Conservation (phyloP, 2,329 filamentous ascomycete genomes). For the Pseudohalonectria lignicola region DNA sequence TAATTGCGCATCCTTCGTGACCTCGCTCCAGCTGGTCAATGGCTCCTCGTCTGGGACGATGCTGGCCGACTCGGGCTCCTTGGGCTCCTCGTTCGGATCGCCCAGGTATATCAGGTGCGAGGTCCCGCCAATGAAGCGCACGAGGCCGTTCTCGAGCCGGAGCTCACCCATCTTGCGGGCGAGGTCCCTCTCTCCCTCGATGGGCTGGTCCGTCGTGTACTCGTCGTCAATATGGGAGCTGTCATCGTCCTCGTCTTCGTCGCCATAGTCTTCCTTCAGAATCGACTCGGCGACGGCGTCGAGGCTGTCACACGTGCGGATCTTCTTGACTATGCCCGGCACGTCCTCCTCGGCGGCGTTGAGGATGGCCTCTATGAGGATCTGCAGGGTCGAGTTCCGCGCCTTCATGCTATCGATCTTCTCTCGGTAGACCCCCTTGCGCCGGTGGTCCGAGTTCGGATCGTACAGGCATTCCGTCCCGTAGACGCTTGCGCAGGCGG, state of each 20-base stretch:
- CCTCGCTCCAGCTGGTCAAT: conserved; percentile 75
- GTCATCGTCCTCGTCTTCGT: conserved; percentile 24
- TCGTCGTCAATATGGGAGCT: conserved; percentile 16
- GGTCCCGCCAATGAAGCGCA: conserved; percentile 87
- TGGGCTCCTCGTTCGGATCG: conserved; percentile 25
- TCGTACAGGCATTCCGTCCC: conserved; percentile 87
- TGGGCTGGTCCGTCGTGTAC: conserved; percentile 25
- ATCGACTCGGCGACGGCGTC: conserved; percentile 45
- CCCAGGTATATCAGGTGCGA: conserved; percentile 83
- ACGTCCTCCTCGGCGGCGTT: conserved; percentile 87
- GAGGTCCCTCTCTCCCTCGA: conserved; percentile 63
- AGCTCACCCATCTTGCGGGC: conserved; percentile 91
- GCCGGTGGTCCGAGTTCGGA: conserved; percentile 87
- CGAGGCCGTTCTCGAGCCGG: conserved; percentile 73
- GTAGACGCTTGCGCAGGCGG: conserved; percentile 93
- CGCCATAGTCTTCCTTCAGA: conserved; percentile 30
- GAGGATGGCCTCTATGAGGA: conserved; percentile 84
- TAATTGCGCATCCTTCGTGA: conserved; percentile 68
- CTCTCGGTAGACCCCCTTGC: conserved; percentile 94
- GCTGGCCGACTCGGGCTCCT: conserved; percentile 19
- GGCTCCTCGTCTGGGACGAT: conserved; percentile 47
- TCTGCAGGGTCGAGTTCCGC: conserved; percentile 76
- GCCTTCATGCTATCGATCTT: conserved; percentile 84
- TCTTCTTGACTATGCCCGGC: conserved; percentile 67
- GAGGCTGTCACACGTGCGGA: conserved; percentile 70